phyloP scores from a whole-genome alignment of 2,329 filamentous ascomycete genomes.

The Ceratocystis lukuohia region DNA sequence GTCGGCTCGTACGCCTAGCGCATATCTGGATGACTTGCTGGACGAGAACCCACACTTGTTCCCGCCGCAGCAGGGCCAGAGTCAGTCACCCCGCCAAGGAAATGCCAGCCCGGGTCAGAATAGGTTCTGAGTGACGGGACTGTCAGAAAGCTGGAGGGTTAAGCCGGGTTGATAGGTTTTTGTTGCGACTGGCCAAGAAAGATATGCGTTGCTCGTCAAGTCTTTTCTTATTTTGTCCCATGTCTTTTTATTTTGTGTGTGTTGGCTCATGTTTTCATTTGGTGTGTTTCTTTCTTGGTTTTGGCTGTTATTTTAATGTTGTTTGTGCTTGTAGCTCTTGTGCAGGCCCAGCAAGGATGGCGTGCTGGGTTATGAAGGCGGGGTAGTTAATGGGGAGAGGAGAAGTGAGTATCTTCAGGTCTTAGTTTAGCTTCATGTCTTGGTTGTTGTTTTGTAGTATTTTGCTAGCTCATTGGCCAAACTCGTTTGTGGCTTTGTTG shows the following conservation, averaged over 20 bases:
- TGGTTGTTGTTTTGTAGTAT: not conserved
- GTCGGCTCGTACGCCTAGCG: conserved; percentile 58
- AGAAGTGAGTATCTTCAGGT: not conserved
- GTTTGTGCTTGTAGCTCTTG: not conserved
- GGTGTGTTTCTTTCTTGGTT: not conserved
- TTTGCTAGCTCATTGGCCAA: not conserved
- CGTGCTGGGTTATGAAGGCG: not conserved
- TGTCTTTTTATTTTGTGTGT: not conserved
- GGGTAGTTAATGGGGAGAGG: not conserved
- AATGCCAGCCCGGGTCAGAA: conserved; percentile 3
- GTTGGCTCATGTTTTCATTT: not conserved
- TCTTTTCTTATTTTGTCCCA: not conserved
- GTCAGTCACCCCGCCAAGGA: conserved; percentile 7
- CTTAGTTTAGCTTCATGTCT: not conserved
- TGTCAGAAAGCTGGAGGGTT: not conserved
- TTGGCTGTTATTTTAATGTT: not conserved
- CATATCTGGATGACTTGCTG: conserved; percentile 80
- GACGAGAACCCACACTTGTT: conserved; percentile 52
- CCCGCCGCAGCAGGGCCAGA: conserved; percentile 25
- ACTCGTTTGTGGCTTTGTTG: not conserved
- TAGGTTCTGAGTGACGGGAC: not conserved
- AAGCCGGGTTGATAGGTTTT: no score
- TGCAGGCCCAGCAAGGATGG: not conserved
- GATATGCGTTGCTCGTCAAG: no score
- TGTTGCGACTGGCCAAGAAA: no score